Evolutionary conservation across 2,329 filamentous ascomycete genomes (phyloP).

Genomic region (Hypoxylon sp.): DNA sequence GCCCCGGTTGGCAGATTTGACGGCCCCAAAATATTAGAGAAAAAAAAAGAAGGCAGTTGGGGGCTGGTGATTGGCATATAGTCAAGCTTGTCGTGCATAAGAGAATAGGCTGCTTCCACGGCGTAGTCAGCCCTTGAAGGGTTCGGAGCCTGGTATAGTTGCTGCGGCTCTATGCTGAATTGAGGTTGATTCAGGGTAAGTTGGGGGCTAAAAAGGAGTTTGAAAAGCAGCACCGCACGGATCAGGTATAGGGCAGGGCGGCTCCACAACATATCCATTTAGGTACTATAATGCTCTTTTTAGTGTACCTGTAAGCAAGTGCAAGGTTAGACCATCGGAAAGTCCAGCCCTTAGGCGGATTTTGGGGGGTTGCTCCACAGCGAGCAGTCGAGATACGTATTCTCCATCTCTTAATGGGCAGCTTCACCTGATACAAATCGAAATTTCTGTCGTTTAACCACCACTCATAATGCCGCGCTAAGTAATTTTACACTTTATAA

Average conservation of each 20-base stretch:
- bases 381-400: slow-evolving; percentile 16
- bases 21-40: slow-evolving; percentile 24
- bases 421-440: slow-evolving; percentile 43
- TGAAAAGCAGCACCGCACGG: slow-evolving; percentile 21
- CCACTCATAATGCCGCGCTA: slow-evolving; percentile 44
- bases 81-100: slow-evolving; percentile 47
- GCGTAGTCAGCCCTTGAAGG: slow-evolving; percentile 41
- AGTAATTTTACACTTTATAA: slow-evolving; percentile 35
- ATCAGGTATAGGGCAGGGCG: slow-evolving; percentile 38
- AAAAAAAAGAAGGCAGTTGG: slow-evolving; percentile 39
- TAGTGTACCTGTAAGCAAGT: not conserved
- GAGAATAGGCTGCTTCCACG: slow-evolving; percentile 45
- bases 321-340: slow-evolving; percentile 6
- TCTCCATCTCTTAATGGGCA: not conserved
- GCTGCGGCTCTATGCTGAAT: slow-evolving; percentile 47
- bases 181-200: slow-evolving; percentile 43
- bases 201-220: slow-evolving; percentile 41
- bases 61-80: slow-evolving; percentile 46
- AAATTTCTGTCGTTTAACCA: slow-evolving; percentile 43
- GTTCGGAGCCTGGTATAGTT: slow-evolving; percentile 42
- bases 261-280: slow-evolving; percentile 26
- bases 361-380: slow-evolving; percentile 27
- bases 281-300: no score
- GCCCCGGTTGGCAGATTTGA: slow-evolving; percentile 33
- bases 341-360: slow-evolving; percentile 20